These are phyloP conservation scores for Priceomyces haplophilus DNA, from an alignment of 805 yeast genomes.

Conservation along the genomic window DNA sequence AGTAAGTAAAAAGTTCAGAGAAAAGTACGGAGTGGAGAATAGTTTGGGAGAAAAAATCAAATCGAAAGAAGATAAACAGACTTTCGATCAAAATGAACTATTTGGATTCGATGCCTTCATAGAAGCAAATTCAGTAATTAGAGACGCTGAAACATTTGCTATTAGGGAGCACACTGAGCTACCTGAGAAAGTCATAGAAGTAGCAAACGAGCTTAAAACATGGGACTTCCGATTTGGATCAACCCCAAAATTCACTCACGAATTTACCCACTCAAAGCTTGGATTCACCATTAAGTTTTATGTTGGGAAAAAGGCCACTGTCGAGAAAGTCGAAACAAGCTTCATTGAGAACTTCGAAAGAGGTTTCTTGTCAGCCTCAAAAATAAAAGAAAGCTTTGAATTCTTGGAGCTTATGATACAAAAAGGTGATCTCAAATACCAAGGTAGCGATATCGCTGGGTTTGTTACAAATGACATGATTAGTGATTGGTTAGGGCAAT, in stretches of 20 bases:
- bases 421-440: conserved; percentile 32
- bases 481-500: conserved; percentile 45
- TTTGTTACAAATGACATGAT: conserved; percentile 40
- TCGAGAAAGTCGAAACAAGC: conserved; percentile 19
- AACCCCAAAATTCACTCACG: conserved; percentile 71
- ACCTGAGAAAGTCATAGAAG: conserved; percentile 39
- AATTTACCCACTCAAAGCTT: conserved; percentile 35
- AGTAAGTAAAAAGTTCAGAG: conserved; percentile 40
- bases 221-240: conserved; percentile 78
- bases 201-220: conserved; percentile 40
- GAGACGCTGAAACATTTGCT: conserved; percentile 14
- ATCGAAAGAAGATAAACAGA: conserved; percentile 12
- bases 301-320: conserved; percentile 46
- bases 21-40: conserved; percentile 22
- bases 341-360: conserved; percentile 7
- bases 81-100: conserved; percentile 27
- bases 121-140: conserved; percentile 11
- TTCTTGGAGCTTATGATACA: conserved; percentile 27
- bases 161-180: conserved; percentile 25
- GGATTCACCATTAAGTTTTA: conserved; percentile 32
- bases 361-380: too few species aligned
- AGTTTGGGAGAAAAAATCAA: background rate
- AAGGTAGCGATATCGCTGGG: conserved; percentile 45
- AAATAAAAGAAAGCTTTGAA: conserved; percentile 28
- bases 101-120: conserved; percentile 33